These are phyloP conservation scores for Fagopyrum homotropicum DNA, from an alignment of 148 eudicot species.

Conservation along the genomic window DNA sequence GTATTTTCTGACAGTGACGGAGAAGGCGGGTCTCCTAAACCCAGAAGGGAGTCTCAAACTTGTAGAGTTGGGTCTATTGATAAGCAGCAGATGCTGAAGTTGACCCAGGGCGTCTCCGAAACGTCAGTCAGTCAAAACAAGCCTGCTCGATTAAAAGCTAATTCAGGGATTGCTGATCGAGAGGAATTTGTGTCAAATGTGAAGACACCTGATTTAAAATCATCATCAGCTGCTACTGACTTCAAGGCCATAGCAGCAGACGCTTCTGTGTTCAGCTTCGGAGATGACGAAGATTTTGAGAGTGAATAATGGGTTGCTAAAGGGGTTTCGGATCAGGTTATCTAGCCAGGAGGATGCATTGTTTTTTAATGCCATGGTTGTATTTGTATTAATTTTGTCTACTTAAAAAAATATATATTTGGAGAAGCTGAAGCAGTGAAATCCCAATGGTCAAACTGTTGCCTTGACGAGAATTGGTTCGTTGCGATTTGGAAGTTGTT, in stretches of 20 bases:
- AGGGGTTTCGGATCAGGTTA: not conserved
- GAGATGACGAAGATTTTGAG: conserved; percentile 83
- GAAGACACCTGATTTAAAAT: conserved; percentile 33
- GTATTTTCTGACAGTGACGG: conserved; percentile 89
- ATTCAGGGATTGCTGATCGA: conserved; percentile 1
- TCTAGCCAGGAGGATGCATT: not conserved
- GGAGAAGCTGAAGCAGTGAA: not conserved
- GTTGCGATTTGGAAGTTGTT: not conserved
- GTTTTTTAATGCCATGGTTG: not conserved
- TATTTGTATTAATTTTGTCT: not conserved
- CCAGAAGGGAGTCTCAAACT: conserved; percentile 19
- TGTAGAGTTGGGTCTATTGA: conserved; percentile 19
- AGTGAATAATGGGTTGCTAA: conserved; percentile 39
- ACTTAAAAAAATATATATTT: not conserved
- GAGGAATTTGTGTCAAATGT: conserved; percentile 18
- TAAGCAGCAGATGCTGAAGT: conserved; percentile 20
- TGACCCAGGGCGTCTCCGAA: conserved; percentile 39
- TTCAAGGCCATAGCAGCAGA: conserved; percentile 96
- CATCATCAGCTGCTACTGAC: conserved; percentile 30
- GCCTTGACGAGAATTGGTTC: not conserved
- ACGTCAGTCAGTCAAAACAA: conserved; percentile 34
- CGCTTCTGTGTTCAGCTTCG: conserved; percentile 94
- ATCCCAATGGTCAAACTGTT: not conserved
- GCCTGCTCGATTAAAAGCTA: conserved; percentile 22
- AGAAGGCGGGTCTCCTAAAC: conserved; percentile 39